phyloP scores from a whole-genome alignment of 441 rosid genomes.

The Gossypium schwendimanii region DNA sequence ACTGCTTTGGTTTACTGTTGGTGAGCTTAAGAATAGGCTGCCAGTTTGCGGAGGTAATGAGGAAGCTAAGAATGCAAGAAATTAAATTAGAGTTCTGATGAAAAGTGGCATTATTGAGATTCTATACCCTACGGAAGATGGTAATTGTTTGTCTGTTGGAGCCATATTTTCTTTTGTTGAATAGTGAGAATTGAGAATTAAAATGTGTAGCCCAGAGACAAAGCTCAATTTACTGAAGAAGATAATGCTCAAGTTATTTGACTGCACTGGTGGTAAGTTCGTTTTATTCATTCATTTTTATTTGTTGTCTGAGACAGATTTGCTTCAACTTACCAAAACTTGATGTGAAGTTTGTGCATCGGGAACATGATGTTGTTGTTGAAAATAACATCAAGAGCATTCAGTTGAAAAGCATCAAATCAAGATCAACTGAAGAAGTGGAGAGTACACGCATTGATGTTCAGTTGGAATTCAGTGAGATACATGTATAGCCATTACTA shows the following conservation, averaged over 20 bases:
- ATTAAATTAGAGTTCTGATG: background rate
- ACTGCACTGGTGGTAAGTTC: background rate
- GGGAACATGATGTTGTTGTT: constrained; percentile 52
- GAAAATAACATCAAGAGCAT: constrained; percentile 83
- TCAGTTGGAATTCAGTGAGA: constrained; percentile 86
- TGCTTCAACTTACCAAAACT: constrained; percentile 70
- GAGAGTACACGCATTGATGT: constrained; percentile 84
- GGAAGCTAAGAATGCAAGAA: constrained; percentile 6
- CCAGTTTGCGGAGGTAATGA: background rate
- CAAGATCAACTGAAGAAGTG: constrained; percentile 65
- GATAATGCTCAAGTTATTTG: constrained; percentile 3
- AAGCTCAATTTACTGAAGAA: background rate
- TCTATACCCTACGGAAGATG: background rate
- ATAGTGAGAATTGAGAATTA: background rate
- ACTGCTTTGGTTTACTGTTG: constrained; percentile 5
- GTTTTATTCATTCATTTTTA: constrained; percentile 1
- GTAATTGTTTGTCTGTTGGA: background rate
- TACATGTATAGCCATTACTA: constrained; percentile 59
- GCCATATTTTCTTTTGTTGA: background rate
- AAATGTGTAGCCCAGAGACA: background rate
- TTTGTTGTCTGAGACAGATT: constrained; percentile 44
- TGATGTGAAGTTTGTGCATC: constrained; percentile 74
- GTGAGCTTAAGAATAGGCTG: background rate
- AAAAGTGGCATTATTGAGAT: background rate
- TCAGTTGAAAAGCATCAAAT: constrained; percentile 64